Evolutionary conservation across 495 filamentous ascomycete species (phyloP).

Genomic region (Parachaetomium inaequale): DNA sequence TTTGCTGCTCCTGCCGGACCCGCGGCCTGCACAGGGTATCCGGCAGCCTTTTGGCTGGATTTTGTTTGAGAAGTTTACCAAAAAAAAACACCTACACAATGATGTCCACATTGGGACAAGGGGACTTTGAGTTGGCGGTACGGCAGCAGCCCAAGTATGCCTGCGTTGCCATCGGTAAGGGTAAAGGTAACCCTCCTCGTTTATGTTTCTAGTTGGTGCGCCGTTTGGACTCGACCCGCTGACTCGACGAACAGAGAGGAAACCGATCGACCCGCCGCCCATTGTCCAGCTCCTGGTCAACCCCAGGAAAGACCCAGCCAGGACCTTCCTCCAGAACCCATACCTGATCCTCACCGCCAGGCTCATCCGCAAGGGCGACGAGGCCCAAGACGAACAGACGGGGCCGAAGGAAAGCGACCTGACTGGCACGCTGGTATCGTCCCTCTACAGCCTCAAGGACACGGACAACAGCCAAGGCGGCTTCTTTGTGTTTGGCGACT

Average conservation of each 20-base stretch:
- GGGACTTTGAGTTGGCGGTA: conserved; percentile 51
- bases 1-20: neutral
- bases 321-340: conserved; percentile 66
- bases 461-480: conserved; percentile 87
- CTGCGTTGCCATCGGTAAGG: conserved; percentile 68
- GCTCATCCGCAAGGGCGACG: conserved; percentile 54
- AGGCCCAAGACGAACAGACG: conserved; percentile 37
- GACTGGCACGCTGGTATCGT: conserved; percentile 79
- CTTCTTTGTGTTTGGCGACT: conserved; percentile 95
- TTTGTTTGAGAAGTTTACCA: neutral
- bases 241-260: conserved; percentile 61
- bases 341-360: conserved; percentile 65
- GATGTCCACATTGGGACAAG: conserved; percentile 15
- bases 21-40: neutral
- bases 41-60: neutral
- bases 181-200: conserved; percentile 52
- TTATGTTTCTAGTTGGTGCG: neutral
- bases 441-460: conserved; percentile 89
- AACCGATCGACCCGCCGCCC: conserved; percentile 92
- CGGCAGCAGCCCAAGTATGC: conserved; percentile 64
- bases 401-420: conserved; percentile 54
- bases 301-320: conserved; percentile 65
- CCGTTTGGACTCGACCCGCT: neutral
- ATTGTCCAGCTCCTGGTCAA: conserved; percentile 80
- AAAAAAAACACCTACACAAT: conserved; percentile 1